phyloP scores from a whole-genome alignment of 2,329 filamentous ascomycete species.

The Fusarium humuli region DNA sequence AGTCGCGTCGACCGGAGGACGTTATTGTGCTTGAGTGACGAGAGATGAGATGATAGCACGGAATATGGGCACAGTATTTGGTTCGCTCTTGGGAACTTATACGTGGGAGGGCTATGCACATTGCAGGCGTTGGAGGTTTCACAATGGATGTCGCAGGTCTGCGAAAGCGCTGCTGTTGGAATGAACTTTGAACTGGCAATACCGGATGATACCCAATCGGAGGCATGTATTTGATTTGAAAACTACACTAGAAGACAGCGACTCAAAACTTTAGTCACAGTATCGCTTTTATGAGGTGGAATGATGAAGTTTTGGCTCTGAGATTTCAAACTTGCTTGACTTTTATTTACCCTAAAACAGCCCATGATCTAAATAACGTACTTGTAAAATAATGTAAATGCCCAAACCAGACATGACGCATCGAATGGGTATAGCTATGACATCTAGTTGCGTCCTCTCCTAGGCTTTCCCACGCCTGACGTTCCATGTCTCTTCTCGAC shows the following conservation, averaged over 20 bases:
- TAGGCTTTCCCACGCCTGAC: conserved; percentile 58
- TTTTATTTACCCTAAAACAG: conserved; percentile 36
- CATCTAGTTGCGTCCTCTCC: conserved; percentile 50
- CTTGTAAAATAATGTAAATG: conserved; percentile 38
- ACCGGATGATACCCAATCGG: conserved; percentile 43
- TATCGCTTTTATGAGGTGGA: background rate
- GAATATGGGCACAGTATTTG: background rate
- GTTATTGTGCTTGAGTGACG: conserved; percentile 51
- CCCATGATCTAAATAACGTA: conserved; percentile 38
- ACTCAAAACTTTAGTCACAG: background rate
- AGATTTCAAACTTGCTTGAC: conserved; percentile 19
- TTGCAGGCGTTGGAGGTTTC: conserved; percentile 31
- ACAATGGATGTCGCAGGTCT: conserved; percentile 15
- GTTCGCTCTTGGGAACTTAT: conserved; percentile 1
- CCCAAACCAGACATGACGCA: conserved; percentile 40
- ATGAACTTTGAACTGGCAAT: conserved; percentile 26
- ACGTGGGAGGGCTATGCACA: background rate
- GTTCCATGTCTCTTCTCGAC: conserved; percentile 61
- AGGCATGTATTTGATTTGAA: conserved; percentile 23
- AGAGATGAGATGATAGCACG: background rate
- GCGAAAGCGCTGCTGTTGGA: conserved; percentile 17
- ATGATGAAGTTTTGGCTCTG: background rate
- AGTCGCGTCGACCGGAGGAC: conserved; percentile 43
- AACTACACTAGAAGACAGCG: background rate
- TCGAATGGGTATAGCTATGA: conserved; percentile 47